Conservation (phyloP, 176 grass and related monocot species). For the Ampelocalamus luodianensis region DNA sequence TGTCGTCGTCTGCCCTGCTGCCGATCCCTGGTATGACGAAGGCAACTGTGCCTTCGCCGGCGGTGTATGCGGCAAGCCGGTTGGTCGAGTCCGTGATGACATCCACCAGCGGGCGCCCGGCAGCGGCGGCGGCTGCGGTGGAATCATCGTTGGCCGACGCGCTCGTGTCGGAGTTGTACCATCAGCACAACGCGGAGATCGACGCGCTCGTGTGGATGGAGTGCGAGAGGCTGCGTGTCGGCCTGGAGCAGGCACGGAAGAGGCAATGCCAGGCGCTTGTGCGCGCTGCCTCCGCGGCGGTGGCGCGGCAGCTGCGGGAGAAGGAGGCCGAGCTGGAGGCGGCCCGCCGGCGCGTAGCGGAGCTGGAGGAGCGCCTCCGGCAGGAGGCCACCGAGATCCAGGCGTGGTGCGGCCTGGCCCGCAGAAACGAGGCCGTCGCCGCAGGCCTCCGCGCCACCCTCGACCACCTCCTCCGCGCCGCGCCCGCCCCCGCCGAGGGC, state of each 20-base stretch:
- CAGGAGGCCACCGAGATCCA: slow-evolving; percentile 49
- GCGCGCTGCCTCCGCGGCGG: background rate
- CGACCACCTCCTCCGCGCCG: slow-evolving; percentile 20
- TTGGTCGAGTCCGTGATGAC: slow-evolving; percentile 27
- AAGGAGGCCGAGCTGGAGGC: slow-evolving; percentile 52
- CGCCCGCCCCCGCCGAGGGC: slow-evolving; percentile 27
- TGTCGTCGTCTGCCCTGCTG: background rate
- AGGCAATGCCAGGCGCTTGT: slow-evolving; percentile 50
- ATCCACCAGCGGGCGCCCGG: slow-evolving; percentile 53
- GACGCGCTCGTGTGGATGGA: slow-evolving; percentile 51
- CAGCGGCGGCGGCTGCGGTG: background rate
- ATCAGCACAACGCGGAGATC: slow-evolving; percentile 39
- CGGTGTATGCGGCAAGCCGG: background rate
- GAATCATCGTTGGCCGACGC: background rate
- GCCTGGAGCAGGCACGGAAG: slow-evolving; percentile 37
- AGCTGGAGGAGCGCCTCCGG: slow-evolving; percentile 55
- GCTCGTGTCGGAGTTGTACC: slow-evolving; percentile 37
- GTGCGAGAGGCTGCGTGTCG: slow-evolving; percentile 47
- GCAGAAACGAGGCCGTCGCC: slow-evolving; percentile 52
- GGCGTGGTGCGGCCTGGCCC: slow-evolving; percentile 55
- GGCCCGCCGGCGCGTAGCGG: slow-evolving; percentile 17
- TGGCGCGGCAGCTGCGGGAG: slow-evolving; percentile 16
- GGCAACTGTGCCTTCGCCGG: background rate
- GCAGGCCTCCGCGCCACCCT: slow-evolving; percentile 43
- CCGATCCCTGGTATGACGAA: slow-evolving; percentile 14